phyloP scores from a whole-genome alignment of 73 alveolate genomes.

The Stentor coeruleus region DNA sequence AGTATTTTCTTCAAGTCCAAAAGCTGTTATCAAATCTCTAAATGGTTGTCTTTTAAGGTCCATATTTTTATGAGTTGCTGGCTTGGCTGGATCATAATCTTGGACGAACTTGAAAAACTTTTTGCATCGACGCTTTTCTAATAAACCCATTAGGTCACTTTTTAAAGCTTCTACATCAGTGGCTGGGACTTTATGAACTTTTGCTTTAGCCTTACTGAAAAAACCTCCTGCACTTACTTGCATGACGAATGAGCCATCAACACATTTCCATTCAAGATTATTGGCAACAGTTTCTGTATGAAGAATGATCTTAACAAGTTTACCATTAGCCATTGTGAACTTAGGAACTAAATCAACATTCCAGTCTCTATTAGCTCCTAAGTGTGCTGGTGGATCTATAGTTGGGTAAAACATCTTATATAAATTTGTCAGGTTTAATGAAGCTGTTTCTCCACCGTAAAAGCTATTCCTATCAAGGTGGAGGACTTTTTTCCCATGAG shows the following conservation, averaged over 20 bases:
- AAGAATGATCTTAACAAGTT: constrained; percentile 83
- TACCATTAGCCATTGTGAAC: constrained; percentile 97
- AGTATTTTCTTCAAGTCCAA: constrained; percentile 89
- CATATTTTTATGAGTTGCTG: constrained; percentile 58
- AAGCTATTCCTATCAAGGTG: constrained; percentile 86
- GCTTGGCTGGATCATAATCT: constrained; percentile 70
- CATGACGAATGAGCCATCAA: constrained; percentile 47
- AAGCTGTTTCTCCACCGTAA: constrained; percentile 96
- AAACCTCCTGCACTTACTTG: constrained; percentile 44
- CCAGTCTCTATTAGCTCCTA: constrained; percentile 89
- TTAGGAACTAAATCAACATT: constrained; percentile 97
- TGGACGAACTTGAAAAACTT: constrained; percentile 88
- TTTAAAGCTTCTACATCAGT: constrained; percentile 88
- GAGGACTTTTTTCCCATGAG: constrained; percentile 79
- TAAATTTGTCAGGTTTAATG: constrained; percentile 86
- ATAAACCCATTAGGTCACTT: constrained; percentile 94
- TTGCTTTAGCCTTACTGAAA: constrained; percentile 28
- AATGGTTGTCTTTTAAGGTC: too few relatives aligned
- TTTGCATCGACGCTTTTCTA: constrained; percentile 95
- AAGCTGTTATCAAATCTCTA: too few relatives aligned
- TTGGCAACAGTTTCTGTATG: constrained; percentile 77
- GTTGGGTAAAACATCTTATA: constrained; percentile 77
- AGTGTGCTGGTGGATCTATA: constrained; percentile 62
- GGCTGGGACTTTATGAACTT: constrained; percentile 91
- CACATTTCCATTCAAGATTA: constrained; percentile 74